Conservation (phyloP, 495 filamentous ascomycete species). For the Trichoderma erinaceum region DNA sequence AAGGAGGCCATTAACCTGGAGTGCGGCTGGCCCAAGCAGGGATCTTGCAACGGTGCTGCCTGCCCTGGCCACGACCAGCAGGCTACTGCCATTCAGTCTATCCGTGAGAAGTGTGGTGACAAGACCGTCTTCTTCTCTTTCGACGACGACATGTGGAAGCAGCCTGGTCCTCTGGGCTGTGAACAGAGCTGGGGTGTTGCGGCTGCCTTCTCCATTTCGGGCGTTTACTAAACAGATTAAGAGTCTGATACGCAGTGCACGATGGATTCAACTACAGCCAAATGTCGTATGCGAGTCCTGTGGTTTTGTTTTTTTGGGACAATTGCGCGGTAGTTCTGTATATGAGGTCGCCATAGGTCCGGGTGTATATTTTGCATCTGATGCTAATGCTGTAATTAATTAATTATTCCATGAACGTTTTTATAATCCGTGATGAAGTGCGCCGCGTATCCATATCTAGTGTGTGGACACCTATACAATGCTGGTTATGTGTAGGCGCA, state of each 20-base stretch:
- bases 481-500: too few species aligned
- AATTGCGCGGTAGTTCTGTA: conserved; percentile 8
- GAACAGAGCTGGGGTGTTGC: conserved; percentile 74
- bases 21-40: conserved; percentile 80
- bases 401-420: conserved; percentile 23
- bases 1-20: conserved; percentile 72
- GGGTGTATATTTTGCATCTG: conserved; percentile 23
- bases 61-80: conserved; percentile 63
- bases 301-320: neutral
- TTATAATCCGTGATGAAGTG: conserved; percentile 14
- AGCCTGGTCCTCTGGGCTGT: conserved; percentile 57
- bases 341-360: conserved; percentile 15
- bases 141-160: conserved; percentile 78
- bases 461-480: neutral
- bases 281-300: neutral
- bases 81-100: conserved; percentile 59
- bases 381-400: conserved; percentile 20
- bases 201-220: conserved; percentile 4
- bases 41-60: conserved; percentile 63
- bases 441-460: neutral
- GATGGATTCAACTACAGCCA: neutral
- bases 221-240: neutral
- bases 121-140: conserved; percentile 74
- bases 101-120: conserved; percentile 47
- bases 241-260: neutral